A percentile compares a stretch with the other conserved stretches of the same genome.
These are phyloP conservation scores for Xylariaceae sp. DNA, from an alignment of 2,329 filamentous ascomycete genomes.

Conservation along the genomic window DNA sequence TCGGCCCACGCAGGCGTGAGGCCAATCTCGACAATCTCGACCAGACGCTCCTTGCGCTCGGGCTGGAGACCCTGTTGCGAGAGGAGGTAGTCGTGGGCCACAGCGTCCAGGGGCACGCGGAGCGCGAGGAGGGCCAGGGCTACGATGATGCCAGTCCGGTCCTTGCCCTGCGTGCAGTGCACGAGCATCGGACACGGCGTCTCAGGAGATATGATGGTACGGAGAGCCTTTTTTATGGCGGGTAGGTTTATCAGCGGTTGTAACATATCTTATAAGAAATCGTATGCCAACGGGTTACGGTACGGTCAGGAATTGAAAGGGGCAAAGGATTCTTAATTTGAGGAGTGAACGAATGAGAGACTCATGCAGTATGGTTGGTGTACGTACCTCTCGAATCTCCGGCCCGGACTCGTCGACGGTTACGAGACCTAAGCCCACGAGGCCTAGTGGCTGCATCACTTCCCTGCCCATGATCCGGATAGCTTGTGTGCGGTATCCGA, in stretches of 20 bases:
- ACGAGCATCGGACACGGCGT: constrained; percentile 59
- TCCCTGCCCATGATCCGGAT: constrained; percentile 63
- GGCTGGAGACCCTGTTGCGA: constrained; percentile 54
- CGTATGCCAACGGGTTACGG: too few species aligned
- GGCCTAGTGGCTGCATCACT: constrained; percentile 66
- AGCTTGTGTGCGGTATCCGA: constrained; percentile 64
- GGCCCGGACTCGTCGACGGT: constrained; percentile 62
- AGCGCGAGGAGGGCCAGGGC: constrained; percentile 63
- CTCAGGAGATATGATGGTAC: constrained; percentile 39
- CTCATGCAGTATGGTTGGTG: too few species aligned
- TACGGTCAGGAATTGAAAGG: background rate
- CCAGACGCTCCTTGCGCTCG: constrained; percentile 58
- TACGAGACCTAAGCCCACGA: constrained; percentile 64
- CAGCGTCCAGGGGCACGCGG: constrained; percentile 49
- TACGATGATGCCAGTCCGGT: constrained; percentile 70
- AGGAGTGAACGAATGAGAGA: background rate
- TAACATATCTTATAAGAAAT: too few species aligned
- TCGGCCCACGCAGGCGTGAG: constrained; percentile 67
- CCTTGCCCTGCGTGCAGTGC: constrained; percentile 88
- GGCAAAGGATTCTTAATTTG: too few species aligned
- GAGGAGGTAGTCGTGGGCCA: constrained; percentile 66
- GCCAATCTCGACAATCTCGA: constrained; percentile 65
- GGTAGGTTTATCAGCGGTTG: too few species aligned
- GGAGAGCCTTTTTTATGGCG: too few species aligned
- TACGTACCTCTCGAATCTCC: constrained; percentile 49